These are phyloP conservation scores for Dalechampia spathulata DNA, from an alignment of 441 rosid species.

Conservation along the genomic window DNA sequence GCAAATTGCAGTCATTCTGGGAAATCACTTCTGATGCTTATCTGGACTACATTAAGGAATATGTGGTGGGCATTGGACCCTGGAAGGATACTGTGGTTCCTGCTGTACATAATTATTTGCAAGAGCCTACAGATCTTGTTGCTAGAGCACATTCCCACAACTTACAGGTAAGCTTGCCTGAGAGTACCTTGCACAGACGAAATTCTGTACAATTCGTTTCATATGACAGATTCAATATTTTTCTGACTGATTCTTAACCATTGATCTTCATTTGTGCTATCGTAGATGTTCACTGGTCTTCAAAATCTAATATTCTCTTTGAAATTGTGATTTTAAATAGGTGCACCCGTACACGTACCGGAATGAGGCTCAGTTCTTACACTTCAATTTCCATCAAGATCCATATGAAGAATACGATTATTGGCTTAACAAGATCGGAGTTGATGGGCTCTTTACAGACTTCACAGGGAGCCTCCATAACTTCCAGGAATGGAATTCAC, in stretches of 20 bases:
- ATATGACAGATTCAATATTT: too few relatives aligned
- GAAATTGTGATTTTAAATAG: slow-evolving; percentile 26
- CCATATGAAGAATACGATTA: slow-evolving; percentile 62
- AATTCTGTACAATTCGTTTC: too few relatives aligned
- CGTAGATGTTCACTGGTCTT: background rate
- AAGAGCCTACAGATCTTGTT: slow-evolving; percentile 76
- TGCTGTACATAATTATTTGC: slow-evolving; percentile 43
- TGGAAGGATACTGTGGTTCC: slow-evolving; percentile 97
- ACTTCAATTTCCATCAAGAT: slow-evolving; percentile 65
- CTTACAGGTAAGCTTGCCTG: slow-evolving; percentile 55
- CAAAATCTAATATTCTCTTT: background rate
- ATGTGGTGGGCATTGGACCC: slow-evolving; percentile 88
- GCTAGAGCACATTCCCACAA: slow-evolving; percentile 74
- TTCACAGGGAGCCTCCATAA: slow-evolving; percentile 79
- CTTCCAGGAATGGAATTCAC: slow-evolving; percentile 54
- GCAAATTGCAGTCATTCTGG: slow-evolving; percentile 57
- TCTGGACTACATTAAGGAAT: slow-evolving; percentile 62
- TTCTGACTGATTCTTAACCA: too few relatives aligned
- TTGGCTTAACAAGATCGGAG: slow-evolving; percentile 77
- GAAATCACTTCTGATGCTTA: slow-evolving; percentile 83
- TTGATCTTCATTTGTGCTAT: too few relatives aligned
- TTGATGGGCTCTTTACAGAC: slow-evolving; percentile 93
- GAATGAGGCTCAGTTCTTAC: slow-evolving; percentile 58
- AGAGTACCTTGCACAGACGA: too few relatives aligned
- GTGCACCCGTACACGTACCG: slow-evolving; percentile 94